Evolutionary conservation across 2,329 filamentous ascomycete genomes (phyloP).

Genomic region (Penicillium sp.): DNA sequence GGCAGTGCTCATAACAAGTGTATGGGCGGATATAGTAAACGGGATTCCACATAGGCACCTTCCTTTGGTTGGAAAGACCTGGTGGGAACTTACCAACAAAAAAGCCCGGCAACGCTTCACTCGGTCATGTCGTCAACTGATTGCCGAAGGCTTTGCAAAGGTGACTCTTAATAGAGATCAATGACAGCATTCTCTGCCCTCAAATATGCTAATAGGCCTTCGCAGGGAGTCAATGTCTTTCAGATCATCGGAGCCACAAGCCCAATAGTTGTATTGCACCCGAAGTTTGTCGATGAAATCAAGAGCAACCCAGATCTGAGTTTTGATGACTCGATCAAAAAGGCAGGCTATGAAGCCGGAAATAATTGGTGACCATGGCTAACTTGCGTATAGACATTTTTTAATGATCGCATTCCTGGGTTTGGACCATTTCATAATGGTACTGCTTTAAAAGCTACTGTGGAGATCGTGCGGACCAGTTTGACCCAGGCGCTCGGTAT

Average conservation of each 20-base stretch:
- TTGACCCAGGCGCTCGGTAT: conserved; percentile 33
- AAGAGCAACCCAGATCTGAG: conserved; percentile 31
- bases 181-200: neutral
- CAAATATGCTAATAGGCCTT: neutral
- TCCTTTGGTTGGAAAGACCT: conserved; percentile 29
- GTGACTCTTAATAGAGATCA: conserved; percentile 9
- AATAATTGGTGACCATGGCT: neutral
- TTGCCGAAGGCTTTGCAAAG: conserved; percentile 30
- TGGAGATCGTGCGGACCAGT: conserved; percentile 30
- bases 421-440: conserved; percentile 30
- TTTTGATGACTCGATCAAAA: conserved; percentile 26
- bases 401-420: conserved; percentile 29
- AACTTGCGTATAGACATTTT: conserved; percentile 24
- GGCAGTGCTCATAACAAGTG: conserved; percentile 20
- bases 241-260: conserved; percentile 26
- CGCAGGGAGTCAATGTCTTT: conserved; percentile 26
- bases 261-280: conserved; percentile 32
- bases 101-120: conserved; percentile 31
- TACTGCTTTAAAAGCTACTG: conserved; percentile 10
- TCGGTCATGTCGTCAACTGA: conserved; percentile 23
- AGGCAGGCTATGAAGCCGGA: conserved; percentile 12
- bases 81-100: conserved; percentile 33
- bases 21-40: conserved; percentile 27
- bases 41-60: conserved; percentile 29
- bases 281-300: conserved; percentile 32